These are phyloP conservation scores for Colletotrichum spinosum DNA, from an alignment of 2,329 filamentous ascomycete species.

Conservation along the genomic window DNA sequence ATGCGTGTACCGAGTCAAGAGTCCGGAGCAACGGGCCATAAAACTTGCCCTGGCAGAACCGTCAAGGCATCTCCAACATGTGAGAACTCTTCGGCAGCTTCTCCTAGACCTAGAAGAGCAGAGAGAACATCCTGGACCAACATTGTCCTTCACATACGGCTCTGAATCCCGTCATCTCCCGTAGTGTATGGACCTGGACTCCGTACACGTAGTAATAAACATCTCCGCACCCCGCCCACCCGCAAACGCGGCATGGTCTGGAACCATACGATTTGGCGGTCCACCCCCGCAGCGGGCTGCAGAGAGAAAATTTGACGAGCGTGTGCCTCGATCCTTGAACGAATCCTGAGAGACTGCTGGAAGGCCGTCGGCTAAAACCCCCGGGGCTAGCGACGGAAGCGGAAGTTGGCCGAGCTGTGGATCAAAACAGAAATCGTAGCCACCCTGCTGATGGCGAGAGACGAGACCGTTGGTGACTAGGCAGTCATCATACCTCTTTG, in stretches of 20 bases:
- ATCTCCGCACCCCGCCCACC: conserved; percentile 21
- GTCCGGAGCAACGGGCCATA: too few relatives aligned
- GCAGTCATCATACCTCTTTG: not conserved
- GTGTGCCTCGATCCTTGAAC: not conserved
- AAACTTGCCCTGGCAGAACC: not conserved
- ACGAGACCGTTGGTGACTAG: conserved; percentile 19
- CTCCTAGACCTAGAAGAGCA: not conserved
- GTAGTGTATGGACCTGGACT: not conserved
- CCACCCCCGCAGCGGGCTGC: conserved; percentile 26
- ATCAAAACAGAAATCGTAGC: conserved; percentile 25
- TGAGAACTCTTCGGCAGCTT: conserved; percentile 20
- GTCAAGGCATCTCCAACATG: conserved; percentile 8
- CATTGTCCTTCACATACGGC: too few relatives aligned
- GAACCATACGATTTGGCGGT: conserved; percentile 15
- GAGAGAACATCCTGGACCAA: not conserved
- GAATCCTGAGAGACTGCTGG: not conserved
- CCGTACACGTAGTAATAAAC: too few relatives aligned
- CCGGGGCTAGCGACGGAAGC: conserved; percentile 26
- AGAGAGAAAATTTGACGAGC: conserved; percentile 12
- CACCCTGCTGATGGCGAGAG: conserved; percentile 12
- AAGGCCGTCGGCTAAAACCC: conserved; percentile 16
- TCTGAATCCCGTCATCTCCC: too few relatives aligned
- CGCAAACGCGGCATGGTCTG: conserved; percentile 9
- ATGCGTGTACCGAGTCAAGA: not conserved
- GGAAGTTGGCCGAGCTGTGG: conserved; percentile 35